Evolutionary conservation across 2,329 filamentous ascomycete genomes (phyloP).

Genomic region (Zymoseptoria passerinii): DNA sequence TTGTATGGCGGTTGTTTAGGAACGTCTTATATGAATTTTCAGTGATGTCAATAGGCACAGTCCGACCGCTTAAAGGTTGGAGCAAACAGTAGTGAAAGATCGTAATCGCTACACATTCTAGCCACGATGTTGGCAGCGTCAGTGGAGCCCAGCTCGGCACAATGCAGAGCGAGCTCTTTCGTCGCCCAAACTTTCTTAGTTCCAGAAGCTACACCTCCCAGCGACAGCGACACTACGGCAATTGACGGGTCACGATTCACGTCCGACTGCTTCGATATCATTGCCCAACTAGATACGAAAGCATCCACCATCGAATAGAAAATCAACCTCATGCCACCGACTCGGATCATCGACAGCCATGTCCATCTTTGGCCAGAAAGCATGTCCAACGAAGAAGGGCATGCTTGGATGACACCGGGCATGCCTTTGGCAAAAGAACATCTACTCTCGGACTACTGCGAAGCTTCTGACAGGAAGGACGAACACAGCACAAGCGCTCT

Average conservation of each 20-base stretch:
- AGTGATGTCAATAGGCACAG: neutral
- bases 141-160: neutral
- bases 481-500: slow-evolving; percentile 34
- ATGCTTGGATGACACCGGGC: slow-evolving; percentile 60
- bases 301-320: neutral
- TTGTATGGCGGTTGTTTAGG: neutral
- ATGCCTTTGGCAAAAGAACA: slow-evolving; percentile 55
- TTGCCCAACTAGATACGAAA: neutral
- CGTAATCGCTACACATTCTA: neutral
- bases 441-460: slow-evolving; percentile 36
- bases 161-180: neutral
- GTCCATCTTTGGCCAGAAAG: slow-evolving; percentile 75
- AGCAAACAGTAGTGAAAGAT: no score
- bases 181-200: neutral
- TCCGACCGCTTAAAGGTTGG: neutral
- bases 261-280: neutral
- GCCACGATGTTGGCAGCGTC: neutral
- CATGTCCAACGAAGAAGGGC: slow-evolving; percentile 50
- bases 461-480: slow-evolving; percentile 14
- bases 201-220: neutral
- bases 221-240: neutral
- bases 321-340: slow-evolving; percentile 19
- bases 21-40: neutral
- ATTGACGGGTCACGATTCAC: neutral
- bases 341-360: slow-evolving; percentile 71